Conservation (phyloP, 2,329 filamentous ascomycete genomes). For the Penicillium rolfsii region DNA sequence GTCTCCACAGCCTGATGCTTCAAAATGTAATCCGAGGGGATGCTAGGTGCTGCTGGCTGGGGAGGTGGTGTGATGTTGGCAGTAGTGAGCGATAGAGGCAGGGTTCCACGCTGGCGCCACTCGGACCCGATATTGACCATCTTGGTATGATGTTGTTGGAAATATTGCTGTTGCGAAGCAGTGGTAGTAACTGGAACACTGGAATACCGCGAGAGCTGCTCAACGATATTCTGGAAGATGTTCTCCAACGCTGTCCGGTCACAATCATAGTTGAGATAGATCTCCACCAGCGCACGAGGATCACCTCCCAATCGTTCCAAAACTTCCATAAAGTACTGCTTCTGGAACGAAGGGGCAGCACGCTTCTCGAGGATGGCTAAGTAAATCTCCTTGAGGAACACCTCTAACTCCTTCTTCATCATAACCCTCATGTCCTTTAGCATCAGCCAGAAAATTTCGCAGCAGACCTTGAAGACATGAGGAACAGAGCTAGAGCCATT, state of each 20-base stretch:
- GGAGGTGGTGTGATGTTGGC: constrained; percentile 66
- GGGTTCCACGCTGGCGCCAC: constrained; percentile 82
- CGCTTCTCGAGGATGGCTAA: constrained; percentile 86
- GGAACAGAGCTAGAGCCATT: constrained; percentile 94
- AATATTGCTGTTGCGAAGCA: constrained; percentile 78
- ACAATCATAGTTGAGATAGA: constrained; percentile 98
- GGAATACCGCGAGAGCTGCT: constrained; percentile 87
- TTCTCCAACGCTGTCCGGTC: constrained; percentile 91
- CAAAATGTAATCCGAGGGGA: constrained; percentile 86
- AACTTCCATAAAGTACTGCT: constrained; percentile 86
- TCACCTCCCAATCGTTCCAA: constrained; percentile 83
- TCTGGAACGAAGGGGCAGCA: constrained; percentile 85
- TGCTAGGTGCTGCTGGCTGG: constrained; percentile 59
- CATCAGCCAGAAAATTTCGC: constrained; percentile 98
- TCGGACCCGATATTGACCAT: constrained; percentile 64
- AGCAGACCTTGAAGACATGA: constrained; percentile 90
- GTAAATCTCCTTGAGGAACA: constrained; percentile 97
- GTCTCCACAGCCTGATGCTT: constrained; percentile 89
- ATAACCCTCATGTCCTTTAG: constrained; percentile 89
- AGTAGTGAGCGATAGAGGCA: constrained; percentile 84
- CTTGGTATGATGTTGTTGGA: constrained; percentile 75
- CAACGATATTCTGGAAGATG: constrained; percentile 91
- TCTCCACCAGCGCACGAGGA: constrained; percentile 85
- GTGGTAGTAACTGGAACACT: constrained; percentile 77
- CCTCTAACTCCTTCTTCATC: constrained; percentile 98